Evolutionary conservation across 495 filamentous ascomycete species (phyloP), one percentile per base, ranked within the genome.

Genomic region (Penicillium ochrochloron): DNA sequence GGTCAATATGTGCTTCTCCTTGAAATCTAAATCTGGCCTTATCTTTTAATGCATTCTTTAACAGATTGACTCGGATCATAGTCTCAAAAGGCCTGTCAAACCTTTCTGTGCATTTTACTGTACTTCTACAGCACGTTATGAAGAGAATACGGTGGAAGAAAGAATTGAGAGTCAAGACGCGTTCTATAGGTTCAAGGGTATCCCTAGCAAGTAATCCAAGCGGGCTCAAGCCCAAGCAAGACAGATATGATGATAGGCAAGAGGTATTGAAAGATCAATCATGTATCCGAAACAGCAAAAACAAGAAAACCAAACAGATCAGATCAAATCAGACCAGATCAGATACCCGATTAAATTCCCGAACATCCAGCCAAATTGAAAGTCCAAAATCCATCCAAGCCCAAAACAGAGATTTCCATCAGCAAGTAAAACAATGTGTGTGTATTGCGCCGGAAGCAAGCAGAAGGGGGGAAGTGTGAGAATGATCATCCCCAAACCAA

Each of bases 121-220:
- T n/a, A n/a, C n/a, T n/a, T n/a, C 25, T 27, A 27, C 4, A 33
- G 5, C 7, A 33, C 7, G 5, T 33, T 33, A 33, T 33, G 31
- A 33, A 31, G 31, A 33, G 2, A 7, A 6, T 33, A 33, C 31
- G 31, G 5, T 33, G 31, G 31, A 33, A 7, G 31, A 33, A 33
- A 33, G 31, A 33, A 50, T 19, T 29, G 6, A 59, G 44, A 59
- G 35, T 39, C 48, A 52, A 61, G 34, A 61, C 6, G 44, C 60
- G 25, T 51, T 66, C 64, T 66, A 61, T 64, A 63, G 19, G 59
- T 54, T 62, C 29, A 53, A 64, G 65, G 65, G 65, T 67, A 67
- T 67, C 57, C 57, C 61, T 63, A 67, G 44, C 11, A 54, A 55
- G 17, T 19, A 64, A 37, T 59, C 19, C 31, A 59, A 23, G 19